A percentile compares a stretch with the other conserved stretches of the same genome.
phyloP scores from a whole-genome alignment of 2,329 filamentous ascomycete species.

The Aureobasidium pullulans region DNA sequence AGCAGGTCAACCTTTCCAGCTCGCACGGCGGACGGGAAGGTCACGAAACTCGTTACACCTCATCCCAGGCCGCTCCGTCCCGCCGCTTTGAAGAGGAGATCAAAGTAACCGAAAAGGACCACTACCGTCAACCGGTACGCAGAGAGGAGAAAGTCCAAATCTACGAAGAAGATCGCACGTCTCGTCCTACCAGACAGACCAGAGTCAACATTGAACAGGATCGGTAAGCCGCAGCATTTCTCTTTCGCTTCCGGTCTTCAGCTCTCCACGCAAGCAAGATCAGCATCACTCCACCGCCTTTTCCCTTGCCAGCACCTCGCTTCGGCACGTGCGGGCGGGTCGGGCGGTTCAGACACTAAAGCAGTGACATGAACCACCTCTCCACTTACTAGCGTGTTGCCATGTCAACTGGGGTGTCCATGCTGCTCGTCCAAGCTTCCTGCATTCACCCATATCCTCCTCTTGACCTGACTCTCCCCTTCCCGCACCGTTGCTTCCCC shows the following conservation, averaged over 20 bases:
- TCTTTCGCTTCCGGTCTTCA: background rate
- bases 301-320: slow-evolving; percentile 16
- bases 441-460: slow-evolving; percentile 2
- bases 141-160: slow-evolving; percentile 36
- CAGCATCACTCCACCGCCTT: slow-evolving; percentile 10
- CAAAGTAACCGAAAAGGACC: slow-evolving; percentile 72
- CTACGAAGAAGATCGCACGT: slow-evolving; percentile 31
- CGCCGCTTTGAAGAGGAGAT: slow-evolving; percentile 77
- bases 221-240: slow-evolving; percentile 34
- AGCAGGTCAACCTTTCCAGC: slow-evolving; percentile 72
- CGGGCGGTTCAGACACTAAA: slow-evolving; percentile 16
- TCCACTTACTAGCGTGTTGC: slow-evolving; percentile 17
- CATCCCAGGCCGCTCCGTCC: slow-evolving; percentile 52
- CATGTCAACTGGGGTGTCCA: slow-evolving; percentile 13
- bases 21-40: slow-evolving; percentile 95
- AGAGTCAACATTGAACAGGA: slow-evolving; percentile 43
- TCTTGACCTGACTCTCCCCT: slow-evolving; percentile 13
- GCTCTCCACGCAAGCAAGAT: slow-evolving; percentile 5
- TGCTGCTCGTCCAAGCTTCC: slow-evolving; percentile 10
- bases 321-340: slow-evolving; percentile 9
- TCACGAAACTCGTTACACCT: slow-evolving; percentile 71
- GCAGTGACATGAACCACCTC: slow-evolving; percentile 8
- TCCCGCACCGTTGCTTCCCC: slow-evolving; percentile 9
- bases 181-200: slow-evolving; percentile 21
- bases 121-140: slow-evolving; percentile 60